These are phyloP conservation scores for Euphrasia confusa DNA, from an alignment of 257 asterid genomes.

Conservation along the genomic window DNA sequence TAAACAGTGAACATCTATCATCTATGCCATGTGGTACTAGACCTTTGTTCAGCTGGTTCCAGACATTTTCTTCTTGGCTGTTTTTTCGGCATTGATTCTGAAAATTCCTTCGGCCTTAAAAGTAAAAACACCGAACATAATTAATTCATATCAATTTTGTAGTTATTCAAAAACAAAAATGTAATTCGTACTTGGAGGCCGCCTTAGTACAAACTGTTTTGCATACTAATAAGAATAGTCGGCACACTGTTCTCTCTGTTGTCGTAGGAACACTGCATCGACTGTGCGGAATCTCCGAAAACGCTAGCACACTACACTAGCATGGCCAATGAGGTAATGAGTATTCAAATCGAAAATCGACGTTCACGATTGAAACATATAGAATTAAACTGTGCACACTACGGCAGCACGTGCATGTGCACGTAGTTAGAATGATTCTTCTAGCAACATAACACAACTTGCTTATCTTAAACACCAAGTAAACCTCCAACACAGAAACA, in stretches of 20 bases:
- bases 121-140: slow-evolving; percentile 7
- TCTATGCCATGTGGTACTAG: slow-evolving; percentile 65
- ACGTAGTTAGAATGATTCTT: background rate
- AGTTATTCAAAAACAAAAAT: background rate
- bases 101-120: slow-evolving; percentile 85
- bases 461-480: background rate
- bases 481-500: background rate
- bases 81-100: slow-evolving; percentile 75
- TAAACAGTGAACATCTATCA: slow-evolving; percentile 76
- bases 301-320: slow-evolving; percentile 61
- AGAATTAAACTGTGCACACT: background rate
- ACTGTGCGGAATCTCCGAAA: slow-evolving; percentile 80
- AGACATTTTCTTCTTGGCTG: slow-evolving; percentile 56
- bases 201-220: slow-evolving; percentile 57
- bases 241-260: slow-evolving; percentile 77
- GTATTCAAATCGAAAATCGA: no score
- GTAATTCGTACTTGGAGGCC: slow-evolving; percentile 57
- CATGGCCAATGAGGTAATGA: no score
- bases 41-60: slow-evolving; percentile 63
- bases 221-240: slow-evolving; percentile 73
- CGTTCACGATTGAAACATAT: background rate
- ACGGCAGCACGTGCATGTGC: slow-evolving; percentile 11
- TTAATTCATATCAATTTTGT: background rate
- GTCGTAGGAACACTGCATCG: slow-evolving; percentile 83
- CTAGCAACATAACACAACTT: background rate